Base-by-base conservation (phyloP, 331 rosid genomes). In the Pyracantha coccinea region DNA sequence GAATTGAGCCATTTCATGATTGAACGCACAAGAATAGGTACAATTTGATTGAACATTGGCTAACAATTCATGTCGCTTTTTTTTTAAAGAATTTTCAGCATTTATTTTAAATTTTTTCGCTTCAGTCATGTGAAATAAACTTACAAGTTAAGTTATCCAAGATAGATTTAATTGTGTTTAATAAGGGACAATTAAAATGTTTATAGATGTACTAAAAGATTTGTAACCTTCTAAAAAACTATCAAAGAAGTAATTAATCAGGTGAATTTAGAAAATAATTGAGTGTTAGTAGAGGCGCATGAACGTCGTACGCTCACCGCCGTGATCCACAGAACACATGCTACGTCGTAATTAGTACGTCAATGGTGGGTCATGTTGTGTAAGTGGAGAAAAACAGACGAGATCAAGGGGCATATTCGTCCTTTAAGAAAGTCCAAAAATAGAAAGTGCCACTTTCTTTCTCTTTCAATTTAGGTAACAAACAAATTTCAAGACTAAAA, bases 91-190 rank as follows among this genome's bases (percentile, higher is more conserved):
- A 47, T 47, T 15, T 47, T 47, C 19, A 2, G 0, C 0, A 47
- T 47, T 47, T 0, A 15, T 47, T 47, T 15, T 47, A 0, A 47
- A 47, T 1, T 47, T 15, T 0, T 47, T 2, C 0, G 8, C 7
- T 47, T 47, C 0, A 0, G 7, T 15, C 1, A 0, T 47, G 54
- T 15, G 19, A 7, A 47, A 2, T 47, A 47, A 15, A 15, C 0
- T 47, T 47, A 45, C 19, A 0, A 50, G 4, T 10, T 38, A 2
- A 38, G 45, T 38, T 38, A 9, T 38, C 45, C 0, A 10, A 9
- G 13, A 38, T 3, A 0, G 44, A 9, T 35, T 35, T 8, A 2
- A 35, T 47, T 16, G 54, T 1, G 8, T 16, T 15, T 47, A 6
- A 47, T 47, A 16, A 6, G 20, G 9, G 3, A 50, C 55, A 50